Evolutionary conservation across 208 protist species (phyloP), one percentile per base, ranked within the genome.

Genomic region (Crithidia thermophila): DNA sequence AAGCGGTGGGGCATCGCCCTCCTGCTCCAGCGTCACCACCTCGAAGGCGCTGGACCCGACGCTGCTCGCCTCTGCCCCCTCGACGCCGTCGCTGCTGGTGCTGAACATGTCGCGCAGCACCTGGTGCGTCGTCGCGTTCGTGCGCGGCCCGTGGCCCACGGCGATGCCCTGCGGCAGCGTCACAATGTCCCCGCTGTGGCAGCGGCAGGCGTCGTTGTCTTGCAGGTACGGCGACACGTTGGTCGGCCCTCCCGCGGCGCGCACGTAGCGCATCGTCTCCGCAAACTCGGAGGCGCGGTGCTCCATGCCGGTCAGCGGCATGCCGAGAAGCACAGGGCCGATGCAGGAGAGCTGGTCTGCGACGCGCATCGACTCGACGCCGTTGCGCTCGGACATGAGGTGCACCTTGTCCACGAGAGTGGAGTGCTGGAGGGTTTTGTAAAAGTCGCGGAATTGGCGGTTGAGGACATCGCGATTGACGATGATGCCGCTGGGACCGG

Each of bases 401-500:
- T 97, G 89, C 16, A 97, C 79, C 67, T 95, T 94, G 72, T 97
- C 92, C 23, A 97, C 85, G 16, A 97, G 61, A 11, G 86, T 84
- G 23, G 77, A 93, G 58, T 94, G 90, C 76, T 95, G 90, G 8
- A 97, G 82, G 4, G 82, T 92, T 28, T 77, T 79, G 78, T 95
- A 95, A 52, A 95, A 94, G 70, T 95, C 92, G 27, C 92, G 83
- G 52, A 97, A 97, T 57, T 97, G 92, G 42, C 85, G 81, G 51
- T 85, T 80, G 31, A 97, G 86, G 69, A 95, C 84, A 50, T 95
- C 92, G 51, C 92, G 89, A 66, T 93, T 97, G 28, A 97, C 64
- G 33, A 95, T 86, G 69, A 93, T 85, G 42, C 92, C 92, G 61
- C 90, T 90, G 42, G 81, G 82, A 47, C 86, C 85, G n/a, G 92